Base-by-base conservation (phyloP, 768 basidiomycete genomes). In the Rhizopogon rudus region DNA sequence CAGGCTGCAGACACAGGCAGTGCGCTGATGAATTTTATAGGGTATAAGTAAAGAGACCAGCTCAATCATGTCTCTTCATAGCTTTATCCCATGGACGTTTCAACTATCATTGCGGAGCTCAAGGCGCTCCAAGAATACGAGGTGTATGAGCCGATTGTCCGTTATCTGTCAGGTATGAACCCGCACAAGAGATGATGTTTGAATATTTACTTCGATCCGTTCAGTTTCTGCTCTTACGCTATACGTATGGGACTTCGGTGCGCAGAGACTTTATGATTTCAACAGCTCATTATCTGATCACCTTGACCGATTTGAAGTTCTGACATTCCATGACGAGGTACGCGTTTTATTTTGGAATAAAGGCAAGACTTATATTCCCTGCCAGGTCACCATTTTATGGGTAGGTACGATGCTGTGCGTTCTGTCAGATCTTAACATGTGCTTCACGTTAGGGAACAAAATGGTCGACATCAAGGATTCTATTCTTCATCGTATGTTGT, bases 401-500 rank as follows among this genome's bases (percentile, higher is more conserved):
- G 52, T 53, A 33, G 20, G 52, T 45, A 25, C 7, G 13, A 14
- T 20, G 10, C 5, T 44, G 44, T 48, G 7, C 43, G 22, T 35
- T 50, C 5, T n/a, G 5, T 3, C 3, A 3, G 16, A 17, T 31
- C 7, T 9, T 31, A 29, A 22, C 22, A 7, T 13, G 33, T 7
- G 40, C 6, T 33, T 29, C 10, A 45, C 16, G 31, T 16, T 4
- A 53, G 52, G 29, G 29, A 31, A 45, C 29, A 4, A 28, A 13
- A 31, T 53, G 52, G 52, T 33, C 39, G n/a, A 33, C 17, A 7
- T 25, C 43, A 5, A 53, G 37, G 37, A 49, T 17, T 10, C 9
- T 53, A n/a, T 53, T 53, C 20, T 53, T 53, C 13, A 43, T 53
- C 16, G 52, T 39, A 53, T 25, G 37, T 50, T 6, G 6, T 45